Evolutionary conservation across 495 filamentous ascomycete species (phyloP), one percentile per base, ranked within the genome.

Genomic region (Hypoxylon lenormandii): DNA sequence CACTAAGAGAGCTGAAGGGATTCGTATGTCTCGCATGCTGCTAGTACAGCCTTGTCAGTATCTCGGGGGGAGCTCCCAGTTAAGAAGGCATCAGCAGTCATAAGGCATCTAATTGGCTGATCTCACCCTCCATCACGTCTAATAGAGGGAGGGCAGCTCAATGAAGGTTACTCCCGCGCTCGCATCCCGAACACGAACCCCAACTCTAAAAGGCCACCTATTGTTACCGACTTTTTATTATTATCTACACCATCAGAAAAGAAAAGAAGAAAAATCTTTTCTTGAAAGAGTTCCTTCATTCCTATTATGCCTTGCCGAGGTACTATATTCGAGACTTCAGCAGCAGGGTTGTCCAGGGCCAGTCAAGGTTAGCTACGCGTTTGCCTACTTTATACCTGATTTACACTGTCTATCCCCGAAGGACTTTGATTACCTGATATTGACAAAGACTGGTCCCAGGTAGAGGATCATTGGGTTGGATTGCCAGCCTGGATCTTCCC

Each of bases 81-180:
- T 70, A 56, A 73, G 73, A 76, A 74, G 73, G 67, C 73, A 70
- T 72, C 64, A 64, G 54, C 49, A 36, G 26, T 37, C 21, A 28
- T 52, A 18, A 18, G 23, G 26, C 19, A 28, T 21, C 48, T 59
- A 43, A 73, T 69, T 66, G 60, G 62, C 23, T 42, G 13, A 71
- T 71, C 63, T 71, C 15, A 67, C 66, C 59, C 63, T 66, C 62
- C 65, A 60, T 67, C 64, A 72, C 69, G 37, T 60, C 48, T 58
- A 38, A 47, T 58, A 54, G 59, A 57, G 64, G 30, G 52, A 69
- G 54, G 48, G 53, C 54, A 64, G 36, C 45, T 63, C 52, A 63
- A 67, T 69, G 69, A 71, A 71, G 68, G 68, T 71, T 71, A 45
- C 68, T 71, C 68, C 68, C 68, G 68, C 58, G 26, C 68, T 71